Evolutionary conservation across 768 basidiomycete species (phyloP).

Genomic region (Imleria badia): DNA sequence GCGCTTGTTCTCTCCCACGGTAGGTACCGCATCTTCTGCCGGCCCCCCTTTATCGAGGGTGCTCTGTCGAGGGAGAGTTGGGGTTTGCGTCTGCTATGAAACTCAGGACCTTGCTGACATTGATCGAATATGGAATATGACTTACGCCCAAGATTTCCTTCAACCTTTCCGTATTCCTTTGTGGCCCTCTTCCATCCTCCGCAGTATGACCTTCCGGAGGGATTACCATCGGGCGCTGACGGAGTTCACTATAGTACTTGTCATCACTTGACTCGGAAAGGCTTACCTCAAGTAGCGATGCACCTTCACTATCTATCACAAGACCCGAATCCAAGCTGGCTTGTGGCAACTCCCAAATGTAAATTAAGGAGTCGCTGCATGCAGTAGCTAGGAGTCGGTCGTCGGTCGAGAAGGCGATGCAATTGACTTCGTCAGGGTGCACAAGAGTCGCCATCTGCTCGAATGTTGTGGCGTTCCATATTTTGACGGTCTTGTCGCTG

Average conservation of each 20-base stretch:
- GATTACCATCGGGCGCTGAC: constrained; percentile 12
- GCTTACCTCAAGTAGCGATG: constrained; percentile 27
- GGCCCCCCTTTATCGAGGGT: constrained; percentile 5
- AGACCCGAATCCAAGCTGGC: constrained; percentile 30
- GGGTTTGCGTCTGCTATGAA: constrained; percentile 7
- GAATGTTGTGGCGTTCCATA: constrained; percentile 29
- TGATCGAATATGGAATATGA: background rate
- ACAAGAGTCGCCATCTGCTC: constrained; percentile 23
- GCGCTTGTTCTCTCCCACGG: background rate
- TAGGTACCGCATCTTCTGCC: constrained; percentile 7
- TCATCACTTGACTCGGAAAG: background rate
- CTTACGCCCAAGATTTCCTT: constrained; percentile 21
- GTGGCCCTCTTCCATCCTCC: background rate
- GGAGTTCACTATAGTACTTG: constrained; percentile 1
- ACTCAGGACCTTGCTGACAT: constrained; percentile 5
- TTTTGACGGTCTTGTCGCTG: constrained; percentile 29
- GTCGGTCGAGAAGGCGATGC: constrained; percentile 31
- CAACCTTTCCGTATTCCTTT: constrained; percentile 9
- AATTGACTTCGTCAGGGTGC: constrained; percentile 30
- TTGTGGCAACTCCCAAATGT: constrained; percentile 32
- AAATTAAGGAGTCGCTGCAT: constrained; percentile 29
- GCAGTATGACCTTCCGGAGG: background rate
- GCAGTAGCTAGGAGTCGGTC: constrained; percentile 32
- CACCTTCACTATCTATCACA: constrained; percentile 25
- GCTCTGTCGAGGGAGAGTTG: constrained; percentile 2